phyloP scores from a whole-genome alignment of 1,284 basidiomycete genomes.

The Pterulicium gracile region DNA sequence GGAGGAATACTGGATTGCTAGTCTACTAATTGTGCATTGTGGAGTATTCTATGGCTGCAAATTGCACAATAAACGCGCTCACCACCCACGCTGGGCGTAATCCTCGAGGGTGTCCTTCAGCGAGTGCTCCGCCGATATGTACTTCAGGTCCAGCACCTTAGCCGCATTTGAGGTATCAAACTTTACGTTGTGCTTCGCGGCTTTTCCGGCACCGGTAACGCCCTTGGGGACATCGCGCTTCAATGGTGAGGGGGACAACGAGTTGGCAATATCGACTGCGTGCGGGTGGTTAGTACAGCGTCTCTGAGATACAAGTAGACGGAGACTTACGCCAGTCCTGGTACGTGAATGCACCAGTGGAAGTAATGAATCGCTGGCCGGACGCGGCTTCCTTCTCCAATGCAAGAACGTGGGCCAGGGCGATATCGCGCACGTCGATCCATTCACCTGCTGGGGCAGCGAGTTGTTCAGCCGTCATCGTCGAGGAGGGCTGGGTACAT shows the following conservation, averaged over 20 bases:
- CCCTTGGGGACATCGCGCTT: slow-evolving; percentile 12
- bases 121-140: slow-evolving; percentile 27
- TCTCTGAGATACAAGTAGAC: not conserved
- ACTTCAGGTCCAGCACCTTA: slow-evolving; percentile 34
- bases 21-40: too few species aligned
- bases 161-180: slow-evolving; percentile 23
- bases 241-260: slow-evolving; percentile 11
- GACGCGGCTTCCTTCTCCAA: slow-evolving; percentile 39
- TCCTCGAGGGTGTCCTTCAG: slow-evolving; percentile 29
- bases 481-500: slow-evolving; percentile 12
- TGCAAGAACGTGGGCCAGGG: slow-evolving; percentile 40
- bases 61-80: too few species aligned
- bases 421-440: slow-evolving; percentile 50
- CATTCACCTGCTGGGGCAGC: slow-evolving; percentile 18
- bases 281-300: slow-evolving; percentile 4
- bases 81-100: slow-evolving; percentile 30
- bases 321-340: slow-evolving; percentile 21
- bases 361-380: slow-evolving; percentile 47
- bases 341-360: slow-evolving; percentile 21
- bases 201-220: slow-evolving; percentile 13
- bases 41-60: too few species aligned
- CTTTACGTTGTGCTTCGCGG: slow-evolving; percentile 17
- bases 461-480: slow-evolving; percentile 18
- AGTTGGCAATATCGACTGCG: slow-evolving; percentile 19
- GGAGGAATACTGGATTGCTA: too few species aligned